phyloP scores from a whole-genome alignment of 1,284 basidiomycete species.

The Tilletia setariae region DNA sequence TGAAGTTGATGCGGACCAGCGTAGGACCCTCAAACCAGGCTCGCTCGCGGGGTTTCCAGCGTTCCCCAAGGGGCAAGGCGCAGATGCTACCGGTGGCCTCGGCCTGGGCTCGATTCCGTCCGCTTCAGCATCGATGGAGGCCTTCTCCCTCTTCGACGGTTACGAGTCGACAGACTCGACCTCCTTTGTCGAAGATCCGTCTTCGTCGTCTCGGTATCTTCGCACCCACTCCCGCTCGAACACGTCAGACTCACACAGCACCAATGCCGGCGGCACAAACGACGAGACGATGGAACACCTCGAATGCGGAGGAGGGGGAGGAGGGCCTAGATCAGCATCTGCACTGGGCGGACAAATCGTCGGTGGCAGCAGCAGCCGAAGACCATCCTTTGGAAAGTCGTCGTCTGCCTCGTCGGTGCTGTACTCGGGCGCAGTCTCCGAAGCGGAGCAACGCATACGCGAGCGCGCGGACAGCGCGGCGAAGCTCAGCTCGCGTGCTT shows the following conservation, averaged over 20 bases:
- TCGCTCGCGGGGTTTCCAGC: background rate
- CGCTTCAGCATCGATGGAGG: slow-evolving; percentile 10
- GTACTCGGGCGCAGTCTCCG: slow-evolving; percentile 4
- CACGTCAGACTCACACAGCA: background rate
- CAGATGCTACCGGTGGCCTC: background rate
- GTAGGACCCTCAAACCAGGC: slow-evolving; percentile 5
- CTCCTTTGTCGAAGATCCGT: background rate
- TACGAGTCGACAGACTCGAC: slow-evolving; percentile 13
- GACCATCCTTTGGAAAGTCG: background rate
- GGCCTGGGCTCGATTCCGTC: slow-evolving; percentile 3
- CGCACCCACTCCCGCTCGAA: background rate
- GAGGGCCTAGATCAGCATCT: no score
- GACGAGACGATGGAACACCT: background rate
- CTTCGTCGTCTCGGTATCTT: background rate
- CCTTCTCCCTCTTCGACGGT: slow-evolving; percentile 7
- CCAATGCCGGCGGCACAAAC: background rate
- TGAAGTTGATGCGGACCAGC: background rate
- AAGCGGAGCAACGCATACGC: slow-evolving; percentile 3
- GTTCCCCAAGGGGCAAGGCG: background rate
- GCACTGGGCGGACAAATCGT: no score
- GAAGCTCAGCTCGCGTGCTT: background rate
- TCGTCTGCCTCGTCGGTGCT: background rate
- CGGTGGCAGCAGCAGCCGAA: no score
- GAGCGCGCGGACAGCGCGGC: slow-evolving; percentile 7
- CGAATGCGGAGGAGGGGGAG: no score